phyloP scores from a whole-genome alignment of 495 filamentous ascomycete genomes.

The Pseudomonodictys pantanalensis region DNA sequence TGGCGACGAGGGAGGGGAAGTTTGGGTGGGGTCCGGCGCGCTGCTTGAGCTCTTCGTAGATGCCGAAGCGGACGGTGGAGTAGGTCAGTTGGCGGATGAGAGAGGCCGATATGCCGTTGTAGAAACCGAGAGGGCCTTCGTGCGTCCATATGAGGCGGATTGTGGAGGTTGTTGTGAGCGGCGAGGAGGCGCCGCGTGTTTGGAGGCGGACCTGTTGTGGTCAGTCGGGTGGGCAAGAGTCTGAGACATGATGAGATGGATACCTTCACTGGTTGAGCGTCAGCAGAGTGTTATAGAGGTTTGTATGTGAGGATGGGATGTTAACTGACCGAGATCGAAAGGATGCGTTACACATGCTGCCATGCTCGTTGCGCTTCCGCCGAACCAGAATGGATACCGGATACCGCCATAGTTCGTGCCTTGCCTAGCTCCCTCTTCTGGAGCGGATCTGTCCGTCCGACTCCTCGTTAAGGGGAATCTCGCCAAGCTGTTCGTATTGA shows the following conservation, averaged over 20 bases:
- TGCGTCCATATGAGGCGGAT: slow-evolving; percentile 69
- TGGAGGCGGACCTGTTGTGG: slow-evolving; percentile 74
- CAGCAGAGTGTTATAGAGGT: neutral
- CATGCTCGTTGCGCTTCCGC: slow-evolving; percentile 84
- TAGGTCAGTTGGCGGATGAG: slow-evolving; percentile 87
- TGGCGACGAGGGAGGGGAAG: slow-evolving; percentile 68
- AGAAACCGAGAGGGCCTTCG: slow-evolving; percentile 70
- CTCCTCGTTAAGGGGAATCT: too few relatives aligned
- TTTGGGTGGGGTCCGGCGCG: slow-evolving; percentile 59
- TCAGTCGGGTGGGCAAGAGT: slow-evolving; percentile 3
- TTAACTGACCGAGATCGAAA: slow-evolving; percentile 72
- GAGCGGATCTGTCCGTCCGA: neutral
- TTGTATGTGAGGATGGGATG: neutral
- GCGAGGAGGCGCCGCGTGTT: slow-evolving; percentile 49
- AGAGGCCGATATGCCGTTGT: slow-evolving; percentile 84
- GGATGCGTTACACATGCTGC: slow-evolving; percentile 89
- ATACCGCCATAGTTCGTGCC: slow-evolving; percentile 16
- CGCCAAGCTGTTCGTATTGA: too few relatives aligned
- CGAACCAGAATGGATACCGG: slow-evolving; percentile 78
- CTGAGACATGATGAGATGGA: neutral
- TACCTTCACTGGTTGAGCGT: slow-evolving; percentile 33
- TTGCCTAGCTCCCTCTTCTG: neutral
- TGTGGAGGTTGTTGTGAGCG: slow-evolving; percentile 71
- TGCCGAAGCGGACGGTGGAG: slow-evolving; percentile 86
- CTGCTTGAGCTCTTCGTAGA: slow-evolving; percentile 89